Evolutionary conservation across 768 basidiomycete species (phyloP).

Genomic region (Rhodotorula paludigena): DNA sequence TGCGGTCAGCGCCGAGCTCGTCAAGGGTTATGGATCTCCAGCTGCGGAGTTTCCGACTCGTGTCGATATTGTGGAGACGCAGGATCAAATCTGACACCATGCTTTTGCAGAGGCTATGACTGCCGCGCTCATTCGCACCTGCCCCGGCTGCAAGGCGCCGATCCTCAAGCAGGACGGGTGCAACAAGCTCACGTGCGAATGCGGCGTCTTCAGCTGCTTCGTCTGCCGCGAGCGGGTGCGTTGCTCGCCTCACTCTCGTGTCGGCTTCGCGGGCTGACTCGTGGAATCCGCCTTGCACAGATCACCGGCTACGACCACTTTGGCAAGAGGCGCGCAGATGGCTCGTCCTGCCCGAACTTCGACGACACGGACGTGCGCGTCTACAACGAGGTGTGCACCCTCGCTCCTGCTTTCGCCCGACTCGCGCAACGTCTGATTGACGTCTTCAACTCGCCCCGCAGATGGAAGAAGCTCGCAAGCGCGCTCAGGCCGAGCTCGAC

Average conservation of each 20-base stretch:
- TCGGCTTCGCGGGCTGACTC: not conserved
- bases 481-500: constrained; percentile 20
- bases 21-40: too few species aligned
- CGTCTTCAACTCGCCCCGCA: not conserved
- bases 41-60: too few species aligned
- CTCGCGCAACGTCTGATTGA: not conserved
- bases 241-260: not conserved
- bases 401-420: not conserved
- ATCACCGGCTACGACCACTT: constrained; percentile 38
- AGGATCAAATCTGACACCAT: too few species aligned
- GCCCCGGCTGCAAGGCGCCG: constrained; percentile 47
- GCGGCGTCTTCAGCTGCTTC: constrained; percentile 46
- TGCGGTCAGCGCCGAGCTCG: too few species aligned
- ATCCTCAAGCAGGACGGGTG: constrained; percentile 44
- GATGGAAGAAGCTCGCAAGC: constrained; percentile 38
- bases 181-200: constrained; percentile 43
- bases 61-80: too few species aligned
- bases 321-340: not conserved
- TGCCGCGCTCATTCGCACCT: constrained; percentile 46
- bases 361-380: constrained; percentile 25
- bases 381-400: constrained; percentile 14
- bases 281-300: not conserved
- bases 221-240: constrained; percentile 40
- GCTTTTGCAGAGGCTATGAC: constrained; percentile 52
- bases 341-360: constrained; percentile 11